Evolutionary conservation across 805 yeast genomes (phyloP), one percentile per base, ranked within the genome.

Genomic region (Myxozyma nipponensis): DNA sequence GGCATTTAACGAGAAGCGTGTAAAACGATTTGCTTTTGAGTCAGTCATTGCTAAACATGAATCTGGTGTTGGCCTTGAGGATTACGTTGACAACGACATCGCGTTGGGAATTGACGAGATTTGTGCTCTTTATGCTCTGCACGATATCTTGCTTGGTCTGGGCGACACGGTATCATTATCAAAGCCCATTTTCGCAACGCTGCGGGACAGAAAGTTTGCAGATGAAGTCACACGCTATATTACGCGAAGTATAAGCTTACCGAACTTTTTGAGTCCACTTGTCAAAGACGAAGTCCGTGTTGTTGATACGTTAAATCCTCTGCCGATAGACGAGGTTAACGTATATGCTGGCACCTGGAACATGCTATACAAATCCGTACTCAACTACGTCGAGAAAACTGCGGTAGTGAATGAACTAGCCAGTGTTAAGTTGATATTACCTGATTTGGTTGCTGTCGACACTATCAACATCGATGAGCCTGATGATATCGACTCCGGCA

Each of bases 11-110:
- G 21, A 38, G 23, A 34, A 39, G 26, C 50, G 58, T 7, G 18
- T 52, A 5, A 44, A 50, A 10, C 19, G 58, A 35, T 54, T 21
- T 42, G 50, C 57, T 4, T 43, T 54, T 4, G 58, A 54, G 21
- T 44, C 38, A 17, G 53, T 48, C 24, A 35, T 52, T 9, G 52
- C 30, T 36, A 24, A 39, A 30, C 24, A 10, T 17, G 44, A 38
- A 2, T 18, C 24, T 15, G 22, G 41, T 2, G 17, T 40, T 6
- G 23, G n/a, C 5, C n/a, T 40, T 18, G 47, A 47, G 17, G 55
- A 50, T 19, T 39, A 21, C 18, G 21, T 28, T 6, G 23, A n/a
- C 13, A 19, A 45, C 2, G 49, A 50, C 15, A 40, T 30, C 7
- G 45, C 53, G 24, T 25, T 46, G n/a, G 49, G 50, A 1, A 28